Percentiles rank a stretch among this genome's conserved stretches.
Conservation (phyloP, 1,284 basidiomycete genomes). For the Boletus nobilissimus region DNA sequence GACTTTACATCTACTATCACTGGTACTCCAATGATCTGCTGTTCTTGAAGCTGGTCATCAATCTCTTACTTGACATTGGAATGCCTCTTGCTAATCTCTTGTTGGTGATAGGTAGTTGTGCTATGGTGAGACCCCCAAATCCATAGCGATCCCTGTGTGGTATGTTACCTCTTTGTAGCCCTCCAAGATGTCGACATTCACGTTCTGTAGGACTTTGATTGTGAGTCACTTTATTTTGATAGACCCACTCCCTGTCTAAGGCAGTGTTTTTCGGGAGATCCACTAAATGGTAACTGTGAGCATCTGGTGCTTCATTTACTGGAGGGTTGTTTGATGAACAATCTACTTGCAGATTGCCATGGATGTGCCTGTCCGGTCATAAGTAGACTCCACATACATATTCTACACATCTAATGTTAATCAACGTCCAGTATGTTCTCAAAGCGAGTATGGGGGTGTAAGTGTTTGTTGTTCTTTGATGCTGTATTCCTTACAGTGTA, state of each 20-base stretch:
- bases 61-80: conserved; percentile 21
- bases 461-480: conserved; percentile 30
- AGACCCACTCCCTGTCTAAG: not conserved
- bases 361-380: conserved; percentile 58
- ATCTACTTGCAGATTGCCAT: conserved; percentile 50
- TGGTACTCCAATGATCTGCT: conserved; percentile 52
- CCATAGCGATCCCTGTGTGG: conserved; percentile 59
- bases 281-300: conserved; percentile 58
- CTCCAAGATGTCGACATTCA: not conserved
- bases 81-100: not conserved
- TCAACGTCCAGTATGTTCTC: conserved; percentile 50
- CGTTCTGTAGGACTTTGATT: conserved; percentile 52
- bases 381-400: conserved; percentile 1
- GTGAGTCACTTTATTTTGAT: conserved; percentile 44
- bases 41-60: conserved; percentile 54
- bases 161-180: conserved; percentile 41
- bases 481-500: conserved; percentile 3
- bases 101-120: conserved; percentile 16
- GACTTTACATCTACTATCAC: conserved; percentile 61
- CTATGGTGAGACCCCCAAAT: conserved; percentile 46
- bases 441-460: conserved; percentile 54
- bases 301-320: not conserved
- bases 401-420: conserved; percentile 1
- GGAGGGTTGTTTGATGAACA: not conserved
- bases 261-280: conserved; percentile 43